A percentile compares a stretch with the other conserved stretches of the same genome.
Evolutionary conservation across 306 rosid species (phyloP).

Genomic region (Trifolium repens): DNA sequence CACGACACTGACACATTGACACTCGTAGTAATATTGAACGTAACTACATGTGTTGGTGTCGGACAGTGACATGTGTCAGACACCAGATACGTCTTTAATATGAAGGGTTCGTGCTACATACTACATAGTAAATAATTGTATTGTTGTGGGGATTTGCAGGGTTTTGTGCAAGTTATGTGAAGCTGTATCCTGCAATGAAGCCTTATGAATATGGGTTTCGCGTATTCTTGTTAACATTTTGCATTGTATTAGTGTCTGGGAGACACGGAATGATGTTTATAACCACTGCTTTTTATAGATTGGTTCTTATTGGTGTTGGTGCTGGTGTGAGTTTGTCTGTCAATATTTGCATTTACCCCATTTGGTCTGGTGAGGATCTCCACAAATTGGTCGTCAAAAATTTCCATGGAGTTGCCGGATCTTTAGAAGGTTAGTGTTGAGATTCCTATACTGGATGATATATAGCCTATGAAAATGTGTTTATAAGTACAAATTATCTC

Average conservation of each 20-base stretch:
- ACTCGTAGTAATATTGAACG: neutral
- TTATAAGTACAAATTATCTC: too few species aligned
- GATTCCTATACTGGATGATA: too few species aligned
- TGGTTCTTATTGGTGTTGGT: constrained; percentile 71
- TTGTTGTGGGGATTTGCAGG: constrained; percentile 47
- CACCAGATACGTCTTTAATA: neutral
- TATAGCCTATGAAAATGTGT: too few species aligned
- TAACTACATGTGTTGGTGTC: neutral
- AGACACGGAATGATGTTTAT: constrained; percentile 50
- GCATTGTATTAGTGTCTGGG: constrained; percentile 71
- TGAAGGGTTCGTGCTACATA: neutral
- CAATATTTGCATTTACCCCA: constrained; percentile 67
- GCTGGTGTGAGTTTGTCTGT: constrained; percentile 63
- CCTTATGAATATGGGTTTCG: constrained; percentile 79
- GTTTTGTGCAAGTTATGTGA: constrained; percentile 57
- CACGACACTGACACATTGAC: neutral
- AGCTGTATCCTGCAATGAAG: constrained; percentile 71
- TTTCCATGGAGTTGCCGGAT: constrained; percentile 64
- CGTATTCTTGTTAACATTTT: constrained; percentile 76
- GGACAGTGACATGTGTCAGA: neutral
- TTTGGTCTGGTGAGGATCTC: constrained; percentile 87
- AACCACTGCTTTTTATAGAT: constrained; percentile 64
- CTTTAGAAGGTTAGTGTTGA: constrained; percentile 60
- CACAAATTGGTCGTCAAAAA: constrained; percentile 81
- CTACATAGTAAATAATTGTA: neutral